A percentile compares a stretch with the other conserved stretches of the same genome.
phyloP scores from a whole-genome alignment of 192 early-diverging fungal genomes.

The Coemansia sp. region DNA sequence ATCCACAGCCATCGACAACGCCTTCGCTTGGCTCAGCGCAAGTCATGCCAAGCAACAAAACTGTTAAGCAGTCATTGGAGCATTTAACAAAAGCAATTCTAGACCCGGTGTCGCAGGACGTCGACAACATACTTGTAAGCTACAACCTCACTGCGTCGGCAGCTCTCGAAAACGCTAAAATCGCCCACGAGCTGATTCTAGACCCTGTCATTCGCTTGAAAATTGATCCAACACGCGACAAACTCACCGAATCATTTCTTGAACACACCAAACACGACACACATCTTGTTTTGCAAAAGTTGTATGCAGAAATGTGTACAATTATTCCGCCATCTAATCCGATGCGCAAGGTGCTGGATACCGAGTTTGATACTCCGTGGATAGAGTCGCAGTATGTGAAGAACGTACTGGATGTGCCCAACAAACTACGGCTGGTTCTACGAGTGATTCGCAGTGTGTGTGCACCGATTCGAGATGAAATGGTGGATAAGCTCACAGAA shows the following conservation, averaged over 20 bases:
- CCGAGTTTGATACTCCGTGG: slow-evolving; percentile 38
- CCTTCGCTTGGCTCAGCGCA: slow-evolving; percentile 25
- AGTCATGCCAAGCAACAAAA: not conserved
- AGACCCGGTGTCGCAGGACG: slow-evolving; percentile 24
- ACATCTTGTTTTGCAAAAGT: slow-evolving; percentile 14
- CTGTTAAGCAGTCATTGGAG: not conserved
- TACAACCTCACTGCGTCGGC: slow-evolving; percentile 35
- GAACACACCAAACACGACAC: not conserved
- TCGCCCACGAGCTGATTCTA: slow-evolving; percentile 43
- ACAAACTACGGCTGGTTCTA: slow-evolving; percentile 19
- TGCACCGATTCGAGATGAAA: slow-evolving; percentile 31
- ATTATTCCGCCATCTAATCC: slow-evolving; percentile 20
- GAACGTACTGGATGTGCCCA: slow-evolving; percentile 21
- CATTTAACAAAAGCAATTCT: slow-evolving; percentile 30
- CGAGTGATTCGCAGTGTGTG: slow-evolving; percentile 27
- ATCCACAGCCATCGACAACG: slow-evolving; percentile 31
- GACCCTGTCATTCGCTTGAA: slow-evolving; percentile 33
- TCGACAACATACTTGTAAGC: slow-evolving; percentile 29
- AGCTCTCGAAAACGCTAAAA: slow-evolving; percentile 32
- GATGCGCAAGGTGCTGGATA: slow-evolving; percentile 18
- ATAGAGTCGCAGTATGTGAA: slow-evolving; percentile 17
- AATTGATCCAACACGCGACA: slow-evolving; percentile 10
- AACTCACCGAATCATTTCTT: slow-evolving; percentile 11
- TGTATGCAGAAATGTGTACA: slow-evolving; percentile 29
- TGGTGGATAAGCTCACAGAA: slow-evolving; percentile 10